A percentile compares a stretch with the other conserved stretches of the same genome.
phyloP scores from a whole-genome alignment of 1,139 yeast genomes.

The Yarrowia galli region DNA sequence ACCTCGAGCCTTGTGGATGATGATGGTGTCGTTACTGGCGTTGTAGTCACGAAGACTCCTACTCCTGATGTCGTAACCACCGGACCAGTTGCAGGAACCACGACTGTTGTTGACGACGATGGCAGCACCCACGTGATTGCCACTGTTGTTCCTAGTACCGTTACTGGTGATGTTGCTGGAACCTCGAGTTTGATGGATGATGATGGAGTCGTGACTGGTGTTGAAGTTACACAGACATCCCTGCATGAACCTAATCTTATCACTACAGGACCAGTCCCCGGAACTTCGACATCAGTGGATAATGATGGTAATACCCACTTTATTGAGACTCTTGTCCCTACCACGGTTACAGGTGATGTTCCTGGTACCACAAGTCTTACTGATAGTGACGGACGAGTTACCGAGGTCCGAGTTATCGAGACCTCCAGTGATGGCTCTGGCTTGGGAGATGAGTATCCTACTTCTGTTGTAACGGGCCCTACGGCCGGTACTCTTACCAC shows the following conservation, averaged over 20 bases:
- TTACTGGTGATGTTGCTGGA: background rate
- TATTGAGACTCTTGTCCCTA: background rate
- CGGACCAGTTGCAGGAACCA: background rate
- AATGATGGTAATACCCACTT: background rate
- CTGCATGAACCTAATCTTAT: background rate
- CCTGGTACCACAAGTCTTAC: background rate
- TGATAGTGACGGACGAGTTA: background rate
- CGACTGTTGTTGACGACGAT: background rate
- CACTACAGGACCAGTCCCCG: conserved; percentile 5
- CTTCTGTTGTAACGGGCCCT: background rate
- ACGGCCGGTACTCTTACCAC: background rate
- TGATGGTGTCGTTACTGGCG: background rate
- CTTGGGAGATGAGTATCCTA: background rate
- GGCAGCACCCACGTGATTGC: background rate
- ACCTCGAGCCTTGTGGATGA: background rate
- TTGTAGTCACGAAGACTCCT: background rate
- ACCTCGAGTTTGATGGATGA: background rate
- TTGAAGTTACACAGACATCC: background rate
- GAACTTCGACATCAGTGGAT: background rate
- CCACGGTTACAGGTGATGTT: background rate
- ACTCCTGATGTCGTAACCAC: background rate
- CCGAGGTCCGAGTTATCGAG: background rate
- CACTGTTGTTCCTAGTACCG: conserved; percentile 3
- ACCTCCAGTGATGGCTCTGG: background rate
- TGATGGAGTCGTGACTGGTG: background rate